These are phyloP conservation scores for Candida tammaniensis DNA, from an alignment of 805 yeast species.

Conservation along the genomic window DNA sequence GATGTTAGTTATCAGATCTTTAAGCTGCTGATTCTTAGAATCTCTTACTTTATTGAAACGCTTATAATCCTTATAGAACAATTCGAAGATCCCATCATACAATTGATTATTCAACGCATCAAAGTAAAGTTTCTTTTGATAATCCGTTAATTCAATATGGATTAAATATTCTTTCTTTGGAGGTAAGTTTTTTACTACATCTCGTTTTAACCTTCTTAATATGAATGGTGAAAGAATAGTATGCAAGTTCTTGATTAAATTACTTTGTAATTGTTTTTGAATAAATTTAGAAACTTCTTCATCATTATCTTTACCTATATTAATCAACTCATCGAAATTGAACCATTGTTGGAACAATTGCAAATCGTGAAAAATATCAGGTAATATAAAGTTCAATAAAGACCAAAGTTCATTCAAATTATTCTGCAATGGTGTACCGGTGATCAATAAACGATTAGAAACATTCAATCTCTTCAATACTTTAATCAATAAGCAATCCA, in stretches of 20 bases:
- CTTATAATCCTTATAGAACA: conserved; percentile 51
- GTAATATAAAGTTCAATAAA: conserved; percentile 81
- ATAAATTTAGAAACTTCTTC: conserved; percentile 49
- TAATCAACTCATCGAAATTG: conserved; percentile 65
- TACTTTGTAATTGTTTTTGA: conserved; percentile 48
- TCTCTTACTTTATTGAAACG: conserved; percentile 28
- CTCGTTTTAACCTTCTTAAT: conserved; percentile 74
- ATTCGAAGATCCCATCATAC: conserved; percentile 42
- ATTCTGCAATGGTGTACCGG: conserved; percentile 97
- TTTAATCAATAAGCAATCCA: conserved; percentile 70
- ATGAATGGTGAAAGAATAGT: conserved; percentile 86
- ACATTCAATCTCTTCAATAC: conserved; percentile 67
- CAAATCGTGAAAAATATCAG: conserved; percentile 89
- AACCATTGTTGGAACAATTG: conserved; percentile 93
- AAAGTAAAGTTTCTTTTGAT: conserved; percentile 64
- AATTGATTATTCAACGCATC: conserved; percentile 47
- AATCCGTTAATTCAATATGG: conserved; percentile 61
- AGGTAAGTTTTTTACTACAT: conserved; percentile 70
- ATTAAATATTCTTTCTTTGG: conserved; percentile 87
- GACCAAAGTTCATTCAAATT: conserved; percentile 92
- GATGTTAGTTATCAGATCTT: conserved; percentile 2
- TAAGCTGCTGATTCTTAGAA: conserved; percentile 5
- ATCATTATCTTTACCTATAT: conserved; percentile 19
- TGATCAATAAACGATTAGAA: conserved; percentile 71
- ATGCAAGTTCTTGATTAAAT: conserved; percentile 74